A percentile compares a stretch with the other conserved stretches of the same genome.
Conservation (phyloP, 495 filamentous ascomycete species). For the Aspergillus taichungensis region DNA sequence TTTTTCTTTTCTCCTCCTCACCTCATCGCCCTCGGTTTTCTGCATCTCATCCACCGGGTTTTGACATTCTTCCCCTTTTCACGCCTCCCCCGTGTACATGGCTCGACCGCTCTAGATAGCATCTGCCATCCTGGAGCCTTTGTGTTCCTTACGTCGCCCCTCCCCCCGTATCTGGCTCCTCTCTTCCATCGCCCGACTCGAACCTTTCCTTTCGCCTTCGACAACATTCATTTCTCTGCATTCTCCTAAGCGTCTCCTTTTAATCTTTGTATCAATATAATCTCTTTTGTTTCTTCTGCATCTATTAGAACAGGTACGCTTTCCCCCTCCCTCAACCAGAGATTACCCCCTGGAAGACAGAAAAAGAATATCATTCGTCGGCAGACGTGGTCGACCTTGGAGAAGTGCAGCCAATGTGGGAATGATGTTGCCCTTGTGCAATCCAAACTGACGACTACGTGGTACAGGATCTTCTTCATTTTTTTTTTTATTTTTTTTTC, state of each 20-base stretch:
- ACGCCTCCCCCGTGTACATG: constrained; percentile 26
- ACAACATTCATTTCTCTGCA: constrained; percentile 27
- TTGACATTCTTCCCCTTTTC: constrained; percentile 2
- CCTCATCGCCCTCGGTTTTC: constrained; percentile 2
- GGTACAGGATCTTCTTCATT: constrained; percentile 14
- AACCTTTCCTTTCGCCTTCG: constrained; percentile 27
- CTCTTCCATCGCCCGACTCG: constrained; percentile 19
- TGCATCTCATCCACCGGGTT: constrained; percentile 2
- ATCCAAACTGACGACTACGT: constrained; percentile 16
- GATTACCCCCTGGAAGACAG: constrained; percentile 12
- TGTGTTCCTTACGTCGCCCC: constrained; percentile 20
- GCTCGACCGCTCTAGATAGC: constrained; percentile 25
- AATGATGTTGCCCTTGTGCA: constrained; percentile 12
- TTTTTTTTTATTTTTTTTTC: constrained; percentile 12
- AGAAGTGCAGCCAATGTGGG: constrained; percentile 8
- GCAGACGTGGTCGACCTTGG: constrained; percentile 5
- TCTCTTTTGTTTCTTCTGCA: constrained; percentile 22
- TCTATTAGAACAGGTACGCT: constrained; percentile 33
- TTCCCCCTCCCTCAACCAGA: background rate
- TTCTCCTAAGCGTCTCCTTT: constrained; percentile 19
- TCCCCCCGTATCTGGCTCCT: constrained; percentile 10
- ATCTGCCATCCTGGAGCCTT: constrained; percentile 20
- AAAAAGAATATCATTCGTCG: constrained; percentile 16
- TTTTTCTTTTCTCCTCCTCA: constrained; percentile 14
- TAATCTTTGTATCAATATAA: constrained; percentile 34